phyloP scores from a whole-genome alignment of 2,329 filamentous ascomycete species.

The Colletotrichum zoysiae region DNA sequence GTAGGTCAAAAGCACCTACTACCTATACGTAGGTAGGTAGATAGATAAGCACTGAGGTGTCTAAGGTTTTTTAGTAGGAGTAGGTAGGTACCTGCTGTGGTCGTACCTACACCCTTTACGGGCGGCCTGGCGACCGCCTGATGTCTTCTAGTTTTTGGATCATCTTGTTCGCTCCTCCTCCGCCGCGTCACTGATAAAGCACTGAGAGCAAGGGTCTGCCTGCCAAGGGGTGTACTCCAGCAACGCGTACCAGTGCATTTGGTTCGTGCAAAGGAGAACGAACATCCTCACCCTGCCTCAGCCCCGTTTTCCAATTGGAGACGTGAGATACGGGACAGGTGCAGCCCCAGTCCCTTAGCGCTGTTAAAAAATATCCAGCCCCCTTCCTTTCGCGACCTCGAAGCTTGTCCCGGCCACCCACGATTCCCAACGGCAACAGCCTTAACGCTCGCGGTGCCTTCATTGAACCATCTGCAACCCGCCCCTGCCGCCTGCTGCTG shows the following conservation, averaged over 20 bases:
- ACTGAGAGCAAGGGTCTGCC: conserved; percentile 30
- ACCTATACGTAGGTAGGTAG: neutral
- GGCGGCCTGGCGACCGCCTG: conserved; percentile 32
- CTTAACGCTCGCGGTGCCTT: conserved; percentile 29
- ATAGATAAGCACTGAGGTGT: neutral
- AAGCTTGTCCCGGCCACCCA: conserved; percentile 29
- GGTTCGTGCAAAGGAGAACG: conserved; percentile 1
- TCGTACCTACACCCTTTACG: neutral
- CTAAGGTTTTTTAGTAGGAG: neutral
- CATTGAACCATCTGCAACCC: conserved; percentile 31
- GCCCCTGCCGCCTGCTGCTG: conserved; percentile 12
- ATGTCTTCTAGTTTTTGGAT: conserved; percentile 26
- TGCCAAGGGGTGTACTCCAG: conserved; percentile 31
- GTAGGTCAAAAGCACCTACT: neutral
- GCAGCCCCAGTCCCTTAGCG: conserved; percentile 22
- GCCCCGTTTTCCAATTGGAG: conserved; percentile 34
- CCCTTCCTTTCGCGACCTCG: conserved; percentile 38
- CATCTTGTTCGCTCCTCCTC: conserved; percentile 26
- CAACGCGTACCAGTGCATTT: conserved; percentile 23
- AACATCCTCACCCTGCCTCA: conserved; percentile 30
- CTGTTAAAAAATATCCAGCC: conserved; percentile 41
- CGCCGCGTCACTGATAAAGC: conserved; percentile 40
- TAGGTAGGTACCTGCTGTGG: neutral
- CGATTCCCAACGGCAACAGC: conserved; percentile 31
- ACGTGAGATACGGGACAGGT: conserved; percentile 6